Conservation (phyloP, 805 yeast genomes). For the Saturnispora diversa region DNA sequence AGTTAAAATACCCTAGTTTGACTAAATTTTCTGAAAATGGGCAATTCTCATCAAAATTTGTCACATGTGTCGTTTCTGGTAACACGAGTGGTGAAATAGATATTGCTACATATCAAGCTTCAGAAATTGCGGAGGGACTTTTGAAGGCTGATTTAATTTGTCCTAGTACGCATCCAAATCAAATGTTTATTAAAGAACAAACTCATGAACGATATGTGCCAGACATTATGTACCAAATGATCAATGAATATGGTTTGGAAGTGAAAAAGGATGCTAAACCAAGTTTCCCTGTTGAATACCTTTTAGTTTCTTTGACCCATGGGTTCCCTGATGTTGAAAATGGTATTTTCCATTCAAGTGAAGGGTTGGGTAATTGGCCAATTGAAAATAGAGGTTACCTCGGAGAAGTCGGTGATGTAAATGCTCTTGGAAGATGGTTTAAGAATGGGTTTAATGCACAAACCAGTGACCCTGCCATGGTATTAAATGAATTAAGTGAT, state of each 20-base stretch:
- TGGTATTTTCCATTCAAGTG: not conserved
- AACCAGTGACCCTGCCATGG: conserved; percentile 3
- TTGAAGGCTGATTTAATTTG: conserved; percentile 77
- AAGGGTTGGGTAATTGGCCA: conserved; percentile 41
- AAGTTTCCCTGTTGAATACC: conserved; percentile 85
- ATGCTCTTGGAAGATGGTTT: conserved; percentile 45
- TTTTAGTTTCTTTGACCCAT: conserved; percentile 80
- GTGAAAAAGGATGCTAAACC: conserved; percentile 89
- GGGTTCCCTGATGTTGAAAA: conserved; percentile 69
- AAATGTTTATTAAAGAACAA: conserved; percentile 73
- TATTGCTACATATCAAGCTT: conserved; percentile 82
- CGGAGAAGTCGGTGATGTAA: conserved; percentile 66
- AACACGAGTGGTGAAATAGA: conserved; percentile 83
- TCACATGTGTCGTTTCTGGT: conserved; percentile 92
- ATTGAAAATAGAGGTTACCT: conserved; percentile 72
- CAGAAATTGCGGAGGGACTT: conserved; percentile 79
- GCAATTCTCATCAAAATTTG: conserved; percentile 76
- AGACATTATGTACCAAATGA: conserved; percentile 76
- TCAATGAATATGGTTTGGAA: conserved; percentile 80
- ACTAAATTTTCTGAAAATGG: conserved; percentile 60
- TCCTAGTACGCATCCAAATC: conserved; percentile 86
- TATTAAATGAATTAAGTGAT: conserved; percentile 38
- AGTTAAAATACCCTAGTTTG: conserved; percentile 51
- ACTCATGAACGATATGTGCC: conserved; percentile 79
- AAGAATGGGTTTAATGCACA: conserved; percentile 8